Base-by-base conservation (phyloP, 257 asterid genomes). In the Penstemon eatonii region DNA sequence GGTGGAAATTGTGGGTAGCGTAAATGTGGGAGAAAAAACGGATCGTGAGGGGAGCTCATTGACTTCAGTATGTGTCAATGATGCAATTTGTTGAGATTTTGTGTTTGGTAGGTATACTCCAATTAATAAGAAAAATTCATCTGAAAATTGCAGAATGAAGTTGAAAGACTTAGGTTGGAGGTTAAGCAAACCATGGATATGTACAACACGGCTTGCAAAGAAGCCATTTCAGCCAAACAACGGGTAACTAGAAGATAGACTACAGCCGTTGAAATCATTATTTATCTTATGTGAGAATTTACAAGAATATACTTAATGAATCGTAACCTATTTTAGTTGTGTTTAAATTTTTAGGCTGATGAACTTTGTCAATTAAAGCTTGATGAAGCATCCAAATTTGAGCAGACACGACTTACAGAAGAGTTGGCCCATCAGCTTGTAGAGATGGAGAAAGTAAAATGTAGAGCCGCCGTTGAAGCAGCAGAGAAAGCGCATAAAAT, bases 401-500 rank as follows among this genome's bases (percentile, higher is more conserved):
- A 88, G 77, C 90, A 81, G 69, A 93, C 96, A 7, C 79, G 84
- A 38, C 68, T 71, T 60, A 84, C 90, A 3, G 92, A 93, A 83
- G 97, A 84, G 81, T 93, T 95, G 37, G 97, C 95, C 49, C 55
- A 83, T 42, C 95, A 96, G 7, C 60, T 92, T 9, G 96, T 91
- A 60, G 92, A 84, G 79, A 81, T 76, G 69, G 95, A 90, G 73
- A 92, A 85, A 59, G 84, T 80, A 9, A 90, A 85, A 74, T 93
- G 97, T 77, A 83, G 76, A 76, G 96, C 77, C 25, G 98, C 97
- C 63, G 69, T 93, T n/a, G 92, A 90, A 73, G 89, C 82, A 75
- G 99, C 97, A 0, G 96, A 85, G 76, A 95, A 90, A 70, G 87
- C 97, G 47, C 95, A 93, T 79, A 84, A 85, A 78, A 71, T 87